These are phyloP conservation scores for Pisolithus microcarpus DNA, from an alignment of 768 basidiomycete species.

Conservation along the genomic window DNA sequence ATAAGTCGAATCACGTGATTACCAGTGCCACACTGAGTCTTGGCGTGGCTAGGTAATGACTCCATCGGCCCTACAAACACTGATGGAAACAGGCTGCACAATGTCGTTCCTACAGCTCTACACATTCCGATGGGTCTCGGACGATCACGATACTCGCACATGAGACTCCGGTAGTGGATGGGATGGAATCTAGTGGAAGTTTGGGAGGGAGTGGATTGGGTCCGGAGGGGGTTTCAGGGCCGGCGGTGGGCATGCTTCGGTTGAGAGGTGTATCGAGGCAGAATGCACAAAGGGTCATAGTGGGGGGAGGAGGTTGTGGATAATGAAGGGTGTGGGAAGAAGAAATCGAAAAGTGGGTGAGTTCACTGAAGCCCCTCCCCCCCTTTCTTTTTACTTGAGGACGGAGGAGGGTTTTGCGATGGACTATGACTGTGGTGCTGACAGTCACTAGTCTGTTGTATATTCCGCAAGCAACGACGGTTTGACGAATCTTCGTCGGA, in stretches of 20 bases:
- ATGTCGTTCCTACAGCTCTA: conserved; percentile 31
- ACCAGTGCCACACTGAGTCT: too few species aligned
- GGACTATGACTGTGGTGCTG: neutral
- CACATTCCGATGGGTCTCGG: conserved; percentile 46
- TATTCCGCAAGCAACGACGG: conserved; percentile 74
- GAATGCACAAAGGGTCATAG: conserved; percentile 53
- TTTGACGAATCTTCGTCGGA: conserved; percentile 81
- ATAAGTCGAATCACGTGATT: too few species aligned
- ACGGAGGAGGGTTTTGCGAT: neutral
- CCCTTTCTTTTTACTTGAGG: neutral
- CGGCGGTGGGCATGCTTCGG: conserved; percentile 41
- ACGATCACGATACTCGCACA: conserved; percentile 41
- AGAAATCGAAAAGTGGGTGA: conserved; percentile 86
- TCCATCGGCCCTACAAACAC: too few species aligned
- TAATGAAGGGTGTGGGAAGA: conserved; percentile 84
- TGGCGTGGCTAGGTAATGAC: too few species aligned
- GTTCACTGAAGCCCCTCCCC: neutral
- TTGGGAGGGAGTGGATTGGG: conserved; percentile 7
- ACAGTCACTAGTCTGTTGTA: conserved; percentile 72
- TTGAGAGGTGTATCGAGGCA: conserved; percentile 19
- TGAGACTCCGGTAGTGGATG: conserved; percentile 28
- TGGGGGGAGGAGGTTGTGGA: conserved; percentile 87
- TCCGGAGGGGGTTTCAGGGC: conserved; percentile 43
- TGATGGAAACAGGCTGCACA: conserved; percentile 21
- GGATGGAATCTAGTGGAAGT: conserved; percentile 5